Conservation (phyloP, 495 filamentous ascomycete genomes). For the Lasiosphaeriaceae sp. region DNA sequence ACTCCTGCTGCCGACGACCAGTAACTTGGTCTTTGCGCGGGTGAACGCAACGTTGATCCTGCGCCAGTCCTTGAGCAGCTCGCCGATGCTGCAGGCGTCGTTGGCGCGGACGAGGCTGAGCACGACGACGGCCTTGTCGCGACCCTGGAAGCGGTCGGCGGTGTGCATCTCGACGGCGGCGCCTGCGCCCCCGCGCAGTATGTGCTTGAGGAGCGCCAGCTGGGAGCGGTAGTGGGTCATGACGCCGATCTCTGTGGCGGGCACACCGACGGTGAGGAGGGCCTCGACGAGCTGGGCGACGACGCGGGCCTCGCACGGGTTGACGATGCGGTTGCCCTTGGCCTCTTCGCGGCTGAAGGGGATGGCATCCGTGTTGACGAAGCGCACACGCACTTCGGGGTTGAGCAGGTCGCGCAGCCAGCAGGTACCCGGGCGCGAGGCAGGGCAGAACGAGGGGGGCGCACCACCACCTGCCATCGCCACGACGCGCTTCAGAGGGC, state of each 20-base stretch:
- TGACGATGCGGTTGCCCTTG: constrained; percentile 79
- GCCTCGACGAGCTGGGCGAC: constrained; percentile 73
- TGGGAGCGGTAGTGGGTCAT: constrained; percentile 98
- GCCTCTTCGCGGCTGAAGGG: constrained; percentile 62
- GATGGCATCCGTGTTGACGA: constrained; percentile 83
- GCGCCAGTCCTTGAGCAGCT: constrained; percentile 86
- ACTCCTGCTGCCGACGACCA: constrained; percentile 75
- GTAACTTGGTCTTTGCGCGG: constrained; percentile 79
- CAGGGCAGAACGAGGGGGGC: constrained; percentile 42
- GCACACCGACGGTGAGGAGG: constrained; percentile 69
- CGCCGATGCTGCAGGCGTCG: constrained; percentile 71
- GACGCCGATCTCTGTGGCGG: constrained; percentile 78
- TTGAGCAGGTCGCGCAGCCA: constrained; percentile 79
- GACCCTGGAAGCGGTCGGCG: constrained; percentile 91
- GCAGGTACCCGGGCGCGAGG: constrained; percentile 52
- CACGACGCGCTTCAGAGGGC: background rate
- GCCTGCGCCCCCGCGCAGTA: constrained; percentile 24
- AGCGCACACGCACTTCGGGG: constrained; percentile 67
- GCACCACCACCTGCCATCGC: too few relatives aligned
- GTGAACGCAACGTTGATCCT: constrained; percentile 95
- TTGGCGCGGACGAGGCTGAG: constrained; percentile 86
- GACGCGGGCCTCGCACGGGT: constrained; percentile 72
- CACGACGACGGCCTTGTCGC: constrained; percentile 89
- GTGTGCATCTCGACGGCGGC: constrained; percentile 84
- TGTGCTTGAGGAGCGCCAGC: constrained; percentile 53